Conservation (phyloP, 2,329 filamentous ascomycete species). For the Trichophyton rubrum region DNA sequence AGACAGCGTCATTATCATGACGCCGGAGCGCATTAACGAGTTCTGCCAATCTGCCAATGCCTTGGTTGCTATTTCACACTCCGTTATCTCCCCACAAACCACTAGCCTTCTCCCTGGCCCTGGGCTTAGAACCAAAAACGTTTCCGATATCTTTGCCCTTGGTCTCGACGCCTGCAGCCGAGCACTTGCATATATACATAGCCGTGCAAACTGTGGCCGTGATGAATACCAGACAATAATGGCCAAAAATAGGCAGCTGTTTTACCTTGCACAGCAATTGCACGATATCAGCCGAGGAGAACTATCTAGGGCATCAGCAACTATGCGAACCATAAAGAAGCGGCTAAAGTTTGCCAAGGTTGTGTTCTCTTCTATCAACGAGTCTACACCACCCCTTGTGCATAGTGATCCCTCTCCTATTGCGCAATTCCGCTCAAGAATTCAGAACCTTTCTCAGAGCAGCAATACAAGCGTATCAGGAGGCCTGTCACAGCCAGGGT, state of each 20-base stretch:
- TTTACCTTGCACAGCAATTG: conserved; percentile 5
- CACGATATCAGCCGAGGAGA: conserved; percentile 9
- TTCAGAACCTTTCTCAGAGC: conserved; percentile 7
- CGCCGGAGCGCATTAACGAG: conserved; percentile 7
- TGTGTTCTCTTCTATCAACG: conserved; percentile 5
- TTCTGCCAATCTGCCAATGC: conserved; percentile 8
- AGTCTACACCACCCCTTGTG: conserved; percentile 1
- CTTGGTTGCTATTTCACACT: conserved; percentile 5
- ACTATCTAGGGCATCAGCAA: conserved; percentile 3
- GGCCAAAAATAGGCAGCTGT: background rate
- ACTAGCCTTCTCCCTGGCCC: conserved; percentile 7
- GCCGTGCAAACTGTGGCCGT: background rate
- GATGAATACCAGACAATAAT: conserved; percentile 7
- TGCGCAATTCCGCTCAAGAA: conserved; percentile 4
- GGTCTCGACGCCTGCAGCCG: conserved; percentile 9
- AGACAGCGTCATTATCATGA: conserved; percentile 4
- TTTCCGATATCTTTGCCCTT: conserved; percentile 5
- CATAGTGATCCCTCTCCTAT: conserved; percentile 3
- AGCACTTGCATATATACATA: conserved; percentile 8
- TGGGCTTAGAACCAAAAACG: conserved; percentile 4
- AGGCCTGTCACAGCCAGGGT: conserved; percentile 2
- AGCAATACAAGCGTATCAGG: conserved; percentile 9
- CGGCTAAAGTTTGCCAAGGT: conserved; percentile 7
- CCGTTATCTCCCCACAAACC: conserved; percentile 3
- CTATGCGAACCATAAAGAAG: conserved; percentile 9